Conservation (phyloP, 2,329 filamentous ascomycete genomes). For the Penicillium sp. region DNA sequence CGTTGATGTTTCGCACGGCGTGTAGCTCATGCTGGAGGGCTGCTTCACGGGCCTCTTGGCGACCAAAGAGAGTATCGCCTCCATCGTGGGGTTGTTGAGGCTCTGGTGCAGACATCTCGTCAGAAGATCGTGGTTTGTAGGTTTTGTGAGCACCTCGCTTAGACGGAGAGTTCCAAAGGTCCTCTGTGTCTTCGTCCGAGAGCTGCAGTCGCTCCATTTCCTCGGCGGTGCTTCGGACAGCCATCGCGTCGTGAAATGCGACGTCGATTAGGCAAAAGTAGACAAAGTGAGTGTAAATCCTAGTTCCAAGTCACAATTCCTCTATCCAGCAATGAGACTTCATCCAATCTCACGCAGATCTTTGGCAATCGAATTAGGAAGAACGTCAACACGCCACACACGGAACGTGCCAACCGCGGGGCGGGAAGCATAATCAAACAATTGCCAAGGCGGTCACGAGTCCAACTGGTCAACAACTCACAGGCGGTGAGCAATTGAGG, state of each 20-base stretch:
- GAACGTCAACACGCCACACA: constrained; percentile 19
- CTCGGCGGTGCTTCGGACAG: constrained; percentile 43
- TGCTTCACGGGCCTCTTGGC: constrained; percentile 69
- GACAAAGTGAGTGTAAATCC: neutral
- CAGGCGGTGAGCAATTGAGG: constrained; percentile 20
- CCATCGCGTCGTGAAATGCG: constrained; percentile 25
- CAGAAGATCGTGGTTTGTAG: constrained; percentile 36
- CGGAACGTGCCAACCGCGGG: constrained; percentile 9
- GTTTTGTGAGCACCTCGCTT: constrained; percentile 36
- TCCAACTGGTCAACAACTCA: neutral
- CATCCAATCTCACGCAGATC: neutral
- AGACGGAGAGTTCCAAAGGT: constrained; percentile 61
- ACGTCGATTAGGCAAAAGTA: neutral
- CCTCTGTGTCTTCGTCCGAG: constrained; percentile 58
- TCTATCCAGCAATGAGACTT: neutral
- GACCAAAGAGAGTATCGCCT: constrained; percentile 58
- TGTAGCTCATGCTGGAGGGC: constrained; percentile 77
- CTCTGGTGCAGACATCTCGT: constrained; percentile 31
- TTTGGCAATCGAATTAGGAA: constrained; percentile 13
- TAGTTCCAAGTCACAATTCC: no score
- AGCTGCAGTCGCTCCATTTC: constrained; percentile 55
- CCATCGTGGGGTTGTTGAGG: constrained; percentile 44
- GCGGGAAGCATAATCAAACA: constrained; percentile 11
- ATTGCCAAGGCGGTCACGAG: constrained; percentile 9
- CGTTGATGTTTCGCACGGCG: constrained; percentile 82